Base-by-base conservation (phyloP, 805 yeast species). In the Pichia occidentalis region DNA sequence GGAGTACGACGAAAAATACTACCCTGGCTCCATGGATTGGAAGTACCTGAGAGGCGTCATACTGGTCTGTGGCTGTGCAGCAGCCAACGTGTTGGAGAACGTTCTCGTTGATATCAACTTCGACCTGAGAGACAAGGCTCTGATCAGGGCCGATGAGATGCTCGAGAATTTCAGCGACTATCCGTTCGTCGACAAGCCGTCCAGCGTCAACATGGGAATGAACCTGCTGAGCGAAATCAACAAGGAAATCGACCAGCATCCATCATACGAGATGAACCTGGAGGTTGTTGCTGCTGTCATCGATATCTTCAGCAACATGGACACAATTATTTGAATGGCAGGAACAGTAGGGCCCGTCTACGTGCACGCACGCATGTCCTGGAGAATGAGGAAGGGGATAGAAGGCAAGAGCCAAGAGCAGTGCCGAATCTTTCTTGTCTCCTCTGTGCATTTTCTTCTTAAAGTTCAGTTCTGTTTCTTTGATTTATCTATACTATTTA, bases 61-160 rank as follows among this genome's bases (percentile, higher is more conserved):
- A 18, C 72, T 92, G 48, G 85, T 86, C 14, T 80, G 88, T 51
- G 94, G 94, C 13, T 77, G 95, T 14, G 86, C 85, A 56, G 97
- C 97, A 21, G 98, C 97, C 29, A 92, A 87, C 57, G 98, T 92
- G 10, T 72, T 92, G 50, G 98, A 92, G 52, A 92, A 90, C 56
- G 90, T 86, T 4, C 68, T 88, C 42, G 67, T 77, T 30, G 69
- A 80, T 21, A 68, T 88, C 45, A 80, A 79, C 49, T 87, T 85
- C 58, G 96, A 86, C 50, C 83, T 78, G 48, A 76, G 97, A 51
- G 98, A 92, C 60, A 78, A 80, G 50, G 97, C 97, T 1, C 83
- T 88, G 59, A 77, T 84, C 4, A 74, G 95, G 54, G 95, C 95
- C n/a, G 97, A 92, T 54, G 97, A 90, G 57, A 61, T 92, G 32